phyloP scores from a whole-genome alignment of 2,329 filamentous ascomycete genomes.

The Aspergillus ibericus region DNA sequence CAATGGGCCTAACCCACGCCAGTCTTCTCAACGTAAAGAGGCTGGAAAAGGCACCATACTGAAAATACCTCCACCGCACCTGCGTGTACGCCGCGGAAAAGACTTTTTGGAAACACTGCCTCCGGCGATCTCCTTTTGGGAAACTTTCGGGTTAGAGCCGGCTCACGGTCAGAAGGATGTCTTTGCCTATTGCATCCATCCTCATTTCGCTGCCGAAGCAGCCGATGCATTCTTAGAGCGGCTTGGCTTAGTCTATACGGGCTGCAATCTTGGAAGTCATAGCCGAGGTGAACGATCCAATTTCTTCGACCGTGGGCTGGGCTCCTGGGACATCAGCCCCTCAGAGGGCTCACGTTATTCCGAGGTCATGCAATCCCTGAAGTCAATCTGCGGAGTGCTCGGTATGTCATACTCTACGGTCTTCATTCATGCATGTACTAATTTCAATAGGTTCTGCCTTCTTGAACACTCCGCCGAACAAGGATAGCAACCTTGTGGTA shows the following conservation, averaged over 20 bases:
- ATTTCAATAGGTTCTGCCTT: conserved; percentile 37
- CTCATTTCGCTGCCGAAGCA: conserved; percentile 48
- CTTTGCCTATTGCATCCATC: conserved; percentile 58
- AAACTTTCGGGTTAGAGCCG: conserved; percentile 59
- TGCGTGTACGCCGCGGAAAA: conserved; percentile 56
- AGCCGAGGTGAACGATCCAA: conserved; percentile 43
- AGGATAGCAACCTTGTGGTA: conserved; percentile 51
- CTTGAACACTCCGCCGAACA: conserved; percentile 31
- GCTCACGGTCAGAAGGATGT: conserved; percentile 57
- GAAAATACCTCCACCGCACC: conserved; percentile 51
- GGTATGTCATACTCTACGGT: conserved; percentile 28
- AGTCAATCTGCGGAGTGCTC: conserved; percentile 36
- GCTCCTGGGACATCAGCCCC: conserved; percentile 35
- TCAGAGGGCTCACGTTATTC: conserved; percentile 30
- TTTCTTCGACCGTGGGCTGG: conserved; percentile 39
- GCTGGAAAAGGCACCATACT: conserved; percentile 37
- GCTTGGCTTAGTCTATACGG: conserved; percentile 56
- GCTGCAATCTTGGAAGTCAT: conserved; percentile 58
- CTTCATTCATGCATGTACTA: background rate
- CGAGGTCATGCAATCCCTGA: conserved; percentile 37
- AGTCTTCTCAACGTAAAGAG: conserved; percentile 29
- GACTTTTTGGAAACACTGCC: conserved; percentile 56
- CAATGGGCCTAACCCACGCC: conserved; percentile 16
- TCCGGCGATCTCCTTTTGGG: conserved; percentile 61
- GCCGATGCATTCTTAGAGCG: conserved; percentile 55